These are phyloP conservation scores for Isoetes engelmannii DNA, from an alignment of 83 land plant species.

Conservation along the genomic window DNA sequence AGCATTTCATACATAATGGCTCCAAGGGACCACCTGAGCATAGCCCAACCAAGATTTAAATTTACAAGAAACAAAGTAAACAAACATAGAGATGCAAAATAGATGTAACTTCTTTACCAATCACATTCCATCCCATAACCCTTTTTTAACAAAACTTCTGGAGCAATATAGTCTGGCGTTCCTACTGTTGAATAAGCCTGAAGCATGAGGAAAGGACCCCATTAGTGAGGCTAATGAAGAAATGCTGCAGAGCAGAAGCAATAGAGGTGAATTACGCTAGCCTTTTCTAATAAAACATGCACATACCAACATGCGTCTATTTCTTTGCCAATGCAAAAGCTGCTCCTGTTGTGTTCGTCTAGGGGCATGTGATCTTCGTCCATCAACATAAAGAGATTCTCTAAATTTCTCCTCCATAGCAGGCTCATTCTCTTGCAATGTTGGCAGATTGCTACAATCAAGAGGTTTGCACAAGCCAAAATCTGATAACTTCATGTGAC, in stretches of 20 bases:
- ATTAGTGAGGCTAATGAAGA: neutral
- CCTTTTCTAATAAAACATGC: neutral
- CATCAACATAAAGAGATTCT: constrained; percentile 30
- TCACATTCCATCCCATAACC: constrained; percentile 58
- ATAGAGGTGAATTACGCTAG: neutral
- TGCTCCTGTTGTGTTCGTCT: constrained; percentile 87
- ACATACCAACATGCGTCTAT: constrained; percentile 46
- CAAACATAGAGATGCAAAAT: neutral
- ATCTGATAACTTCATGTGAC: constrained; percentile 64
- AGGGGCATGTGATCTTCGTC: constrained; percentile 32
- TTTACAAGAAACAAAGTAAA: neutral
- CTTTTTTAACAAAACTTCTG: constrained; percentile 33
- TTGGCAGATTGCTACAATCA: constrained; percentile 47
- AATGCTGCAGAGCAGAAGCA: neutral
- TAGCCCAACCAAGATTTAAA: constrained; percentile 3
- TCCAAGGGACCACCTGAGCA: constrained; percentile 62
- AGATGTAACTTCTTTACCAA: constrained; percentile 26
- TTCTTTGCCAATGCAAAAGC: constrained; percentile 74
- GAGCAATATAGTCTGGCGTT: too few relatives aligned
- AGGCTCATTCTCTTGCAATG: constrained; percentile 33
- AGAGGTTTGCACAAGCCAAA: constrained; percentile 66
- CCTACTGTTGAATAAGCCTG: constrained; percentile 21
- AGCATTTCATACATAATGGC: constrained; percentile 61
- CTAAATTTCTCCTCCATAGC: constrained; percentile 22
- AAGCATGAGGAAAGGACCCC: neutral